phyloP scores from a whole-genome alignment of 140 eudicot species.

The Stevia rebaudiana region DNA sequence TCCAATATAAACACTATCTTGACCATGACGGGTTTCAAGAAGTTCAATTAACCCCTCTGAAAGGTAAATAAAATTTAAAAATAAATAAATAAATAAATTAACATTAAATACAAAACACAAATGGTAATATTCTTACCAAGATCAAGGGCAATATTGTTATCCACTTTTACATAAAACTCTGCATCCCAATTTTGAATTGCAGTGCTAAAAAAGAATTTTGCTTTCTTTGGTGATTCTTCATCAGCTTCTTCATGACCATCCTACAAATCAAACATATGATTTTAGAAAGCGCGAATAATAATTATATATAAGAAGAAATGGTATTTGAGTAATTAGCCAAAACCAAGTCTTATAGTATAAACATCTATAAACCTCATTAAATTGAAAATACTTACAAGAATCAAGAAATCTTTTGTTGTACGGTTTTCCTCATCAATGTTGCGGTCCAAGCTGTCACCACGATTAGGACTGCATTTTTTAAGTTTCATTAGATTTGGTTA shows the following conservation, averaged over 20 bases:
- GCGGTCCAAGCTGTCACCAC: slow-evolving; percentile 99
- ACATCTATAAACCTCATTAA: not conserved
- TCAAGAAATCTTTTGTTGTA: slow-evolving; percentile 70
- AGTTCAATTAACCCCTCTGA: slow-evolving; percentile 66
- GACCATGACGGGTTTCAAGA: slow-evolving; percentile 70
- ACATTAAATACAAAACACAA: not conserved
- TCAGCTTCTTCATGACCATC: slow-evolving; percentile 80
- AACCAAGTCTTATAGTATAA: not conserved
- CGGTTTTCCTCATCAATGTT: slow-evolving; percentile 78
- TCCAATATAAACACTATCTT: slow-evolving; percentile 81
- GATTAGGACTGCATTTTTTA: slow-evolving; percentile 65
- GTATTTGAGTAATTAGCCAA: slow-evolving; percentile 15
- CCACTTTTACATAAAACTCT: slow-evolving; percentile 78
- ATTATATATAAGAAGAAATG: not conserved
- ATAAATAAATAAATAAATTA: slow-evolving; percentile 1
- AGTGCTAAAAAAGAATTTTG: slow-evolving; percentile 65
- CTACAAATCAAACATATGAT: slow-evolving; percentile 25
- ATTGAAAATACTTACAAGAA: slow-evolving; percentile 59
- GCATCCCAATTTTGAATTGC: slow-evolving; percentile 88
- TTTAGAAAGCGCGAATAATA: not conserved
- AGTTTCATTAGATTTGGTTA: not conserved
- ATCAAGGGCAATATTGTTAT: slow-evolving; percentile 80
- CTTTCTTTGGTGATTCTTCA: slow-evolving; percentile 71
- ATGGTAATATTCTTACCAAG: slow-evolving; percentile 49
- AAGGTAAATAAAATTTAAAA: slow-evolving; percentile 3